A percentile compares a stretch with the other conserved stretches of the same genome.
These are phyloP conservation scores for Skeletonema potamos DNA, from an alignment of 108 stramenopile species.

Conservation along the genomic window DNA sequence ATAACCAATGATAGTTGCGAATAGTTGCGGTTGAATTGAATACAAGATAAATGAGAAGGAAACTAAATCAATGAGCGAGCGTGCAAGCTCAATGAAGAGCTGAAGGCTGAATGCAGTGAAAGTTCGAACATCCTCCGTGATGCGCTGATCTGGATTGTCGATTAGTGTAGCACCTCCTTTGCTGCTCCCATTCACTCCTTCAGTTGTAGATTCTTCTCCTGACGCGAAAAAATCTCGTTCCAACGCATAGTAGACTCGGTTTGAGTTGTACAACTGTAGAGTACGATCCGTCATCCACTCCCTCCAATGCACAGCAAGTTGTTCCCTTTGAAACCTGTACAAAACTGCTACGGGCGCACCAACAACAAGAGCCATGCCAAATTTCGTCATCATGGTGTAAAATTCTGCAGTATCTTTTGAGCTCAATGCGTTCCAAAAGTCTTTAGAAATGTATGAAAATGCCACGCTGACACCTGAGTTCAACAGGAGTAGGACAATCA, in stretches of 20 bases:
- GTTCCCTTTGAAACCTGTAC: slow-evolving; percentile 65
- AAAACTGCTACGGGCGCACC: slow-evolving; percentile 89
- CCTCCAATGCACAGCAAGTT: slow-evolving; percentile 76
- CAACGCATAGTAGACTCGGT: slow-evolving; percentile 80
- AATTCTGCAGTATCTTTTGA: slow-evolving; percentile 81
- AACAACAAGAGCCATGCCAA: slow-evolving; percentile 63
- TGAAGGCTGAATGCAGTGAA: slow-evolving; percentile 88
- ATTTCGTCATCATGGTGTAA: slow-evolving; percentile 73
- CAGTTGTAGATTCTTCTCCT: neutral
- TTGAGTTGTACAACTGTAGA: slow-evolving; percentile 70
- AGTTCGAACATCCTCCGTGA: slow-evolving; percentile 92
- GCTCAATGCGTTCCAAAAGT: slow-evolving; percentile 91
- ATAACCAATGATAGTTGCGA: slow-evolving; percentile 84
- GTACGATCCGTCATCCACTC: slow-evolving; percentile 94
- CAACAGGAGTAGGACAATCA: slow-evolving; percentile 79
- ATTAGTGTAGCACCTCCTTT: slow-evolving; percentile 24
- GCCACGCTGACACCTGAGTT: slow-evolving; percentile 86
- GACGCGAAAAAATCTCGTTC: slow-evolving; percentile 52
- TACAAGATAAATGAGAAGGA: slow-evolving; percentile 90
- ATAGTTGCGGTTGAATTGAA: slow-evolving; percentile 88
- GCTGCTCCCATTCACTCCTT: neutral
- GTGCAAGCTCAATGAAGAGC: slow-evolving; percentile 86
- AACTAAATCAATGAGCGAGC: slow-evolving; percentile 87
- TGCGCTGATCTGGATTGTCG: slow-evolving; percentile 96
- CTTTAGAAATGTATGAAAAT: slow-evolving; percentile 90